Evolutionary conservation across 176 grass and related monocot genomes (phyloP), one percentile per base, ranked within the genome.

Genomic region (Phyllostachys edulis): DNA sequence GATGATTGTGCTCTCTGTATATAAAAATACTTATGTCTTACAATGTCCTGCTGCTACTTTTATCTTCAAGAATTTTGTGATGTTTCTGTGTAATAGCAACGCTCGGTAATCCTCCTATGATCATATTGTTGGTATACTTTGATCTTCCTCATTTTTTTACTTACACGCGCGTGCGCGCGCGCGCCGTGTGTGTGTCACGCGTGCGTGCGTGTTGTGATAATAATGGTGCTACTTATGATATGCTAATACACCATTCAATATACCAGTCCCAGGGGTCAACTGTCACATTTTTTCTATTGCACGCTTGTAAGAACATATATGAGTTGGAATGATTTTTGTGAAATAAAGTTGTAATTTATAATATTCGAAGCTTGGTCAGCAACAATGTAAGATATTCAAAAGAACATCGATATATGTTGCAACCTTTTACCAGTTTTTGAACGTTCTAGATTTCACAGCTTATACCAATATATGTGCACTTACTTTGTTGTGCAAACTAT

Each of bases 191-290:
- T 36, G 29, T 34, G 26, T 49, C 32, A 34, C 32, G 18, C 20
- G 2, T 47, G 75, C 24, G 39, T 20, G 17, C 8, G 41, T 64
- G 76, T 47, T 80, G 78, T 66, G 21, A 61, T 24, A 71, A 45
- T 57, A 72, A 47, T 71, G 42, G 71, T 55, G 52, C 45, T 38
- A 29, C 46, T 23, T 75, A 52, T 84, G 29, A 66, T 83, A 41
- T 41, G 32, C 8, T 74, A 74, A 20, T 24, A 74, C 18, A 63
- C 69, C 60, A 83, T 64, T 74, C 57, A 75, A 5, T 73, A 51
- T 39, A 63, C 42, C 41, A 49, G 44, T 38, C 61, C 80, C 41
- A 63, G 9, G 23, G 46, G 55, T 34, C 39, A 63, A 36, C 60
- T 11, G 44, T 32, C 34, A 41, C 34, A 54, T 26, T 65, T 9